phyloP scores from a whole-genome alignment of 805 yeast species.

The Osmozyma mogii region DNA sequence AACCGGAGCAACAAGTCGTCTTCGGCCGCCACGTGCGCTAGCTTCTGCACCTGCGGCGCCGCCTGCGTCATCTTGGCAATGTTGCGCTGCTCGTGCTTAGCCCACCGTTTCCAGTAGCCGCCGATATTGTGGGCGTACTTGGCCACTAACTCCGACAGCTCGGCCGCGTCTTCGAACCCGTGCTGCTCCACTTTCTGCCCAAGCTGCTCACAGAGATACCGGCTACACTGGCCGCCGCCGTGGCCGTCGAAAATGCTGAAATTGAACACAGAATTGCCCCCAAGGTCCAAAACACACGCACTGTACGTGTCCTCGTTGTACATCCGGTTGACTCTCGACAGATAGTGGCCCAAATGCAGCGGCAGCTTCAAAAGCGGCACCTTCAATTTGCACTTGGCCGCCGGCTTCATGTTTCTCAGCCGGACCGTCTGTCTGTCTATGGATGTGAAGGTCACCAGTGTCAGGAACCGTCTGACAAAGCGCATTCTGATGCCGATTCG shows the following conservation, averaged over 20 bases:
- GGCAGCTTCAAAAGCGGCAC: conserved; percentile 61
- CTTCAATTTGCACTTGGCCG: conserved; percentile 27
- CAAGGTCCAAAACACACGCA: conserved; percentile 47
- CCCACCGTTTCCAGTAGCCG: conserved; percentile 82
- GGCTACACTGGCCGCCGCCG: conserved; percentile 76
- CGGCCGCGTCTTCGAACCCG: conserved; percentile 15
- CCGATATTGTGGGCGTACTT: conserved; percentile 57
- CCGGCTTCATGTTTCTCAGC: conserved; percentile 5
- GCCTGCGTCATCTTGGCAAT: conserved; percentile 18
- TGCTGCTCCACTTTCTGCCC: conserved; percentile 43
- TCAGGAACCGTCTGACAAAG: conserved; percentile 11
- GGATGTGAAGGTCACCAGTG: conserved; percentile 22
- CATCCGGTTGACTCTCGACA: conserved; percentile 67
- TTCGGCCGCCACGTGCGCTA: conserved; percentile 7
- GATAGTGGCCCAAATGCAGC: conserved; percentile 67
- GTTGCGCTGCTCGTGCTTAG: conserved; percentile 34
- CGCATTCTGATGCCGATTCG: too few species aligned
- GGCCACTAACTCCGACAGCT: conserved; percentile 36
- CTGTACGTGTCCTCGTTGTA: conserved; percentile 78
- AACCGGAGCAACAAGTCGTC: conserved; percentile 59
- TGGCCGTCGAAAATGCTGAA: conserved; percentile 89
- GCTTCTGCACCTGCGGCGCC: conserved; percentile 8
- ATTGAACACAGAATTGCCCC: conserved; percentile 38
- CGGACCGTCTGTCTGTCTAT: conserved; percentile 9
- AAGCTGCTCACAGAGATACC: conserved; percentile 47